Base-by-base conservation (phyloP, 163 green algal species). In the Dunaliella salina region DNA sequence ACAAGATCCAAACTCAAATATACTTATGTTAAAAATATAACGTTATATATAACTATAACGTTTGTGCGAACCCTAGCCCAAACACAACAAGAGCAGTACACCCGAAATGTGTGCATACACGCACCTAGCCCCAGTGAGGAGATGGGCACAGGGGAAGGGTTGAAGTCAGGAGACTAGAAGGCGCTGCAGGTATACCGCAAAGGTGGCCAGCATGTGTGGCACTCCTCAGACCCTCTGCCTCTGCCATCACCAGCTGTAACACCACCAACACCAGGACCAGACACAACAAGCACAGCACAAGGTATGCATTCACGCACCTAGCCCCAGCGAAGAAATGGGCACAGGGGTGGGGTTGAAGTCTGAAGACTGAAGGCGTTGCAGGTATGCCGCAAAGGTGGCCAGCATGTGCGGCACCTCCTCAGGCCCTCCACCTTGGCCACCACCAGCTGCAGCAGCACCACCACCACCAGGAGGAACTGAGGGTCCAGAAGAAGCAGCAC, bases 151-250 rank as follows among this genome's bases (percentile, higher is more conserved):
- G 85, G 85, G 20, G 33, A 40, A 22, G 57, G 85, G 32, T 81
- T 50, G 80, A 87, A 87, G 33, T 81, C 79, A 33, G 85, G 50
- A 4, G 79, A 84, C 79, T 84, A 75, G 80, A 15, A 87, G 45
- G 24, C 75, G 45, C n/a, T 84, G 45, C 15, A 87, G 80, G 50
- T 87, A 87, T 29, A 29, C 85, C 0, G 33, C 32, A 29, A 87
- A 59, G n/a, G 85, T 35, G 12, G 85, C 57, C 22, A 87, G 15
- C 45, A 87, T 46, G 57, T 87, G 85, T 1, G 85, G 85, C 33
- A 83, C 80, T 82, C 32, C 20, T 80, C 79, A 25, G 63, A 12
- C 18, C 22, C 33, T 12, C 80, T 33, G 57, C 32, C 80, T 67
- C 1, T 1, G 50, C 33, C 80, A 67, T 5, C 33, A 29, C 34